Base-by-base conservation (phyloP, 176 grass and related monocot genomes). In the Alloteropsis semialata region DNA sequence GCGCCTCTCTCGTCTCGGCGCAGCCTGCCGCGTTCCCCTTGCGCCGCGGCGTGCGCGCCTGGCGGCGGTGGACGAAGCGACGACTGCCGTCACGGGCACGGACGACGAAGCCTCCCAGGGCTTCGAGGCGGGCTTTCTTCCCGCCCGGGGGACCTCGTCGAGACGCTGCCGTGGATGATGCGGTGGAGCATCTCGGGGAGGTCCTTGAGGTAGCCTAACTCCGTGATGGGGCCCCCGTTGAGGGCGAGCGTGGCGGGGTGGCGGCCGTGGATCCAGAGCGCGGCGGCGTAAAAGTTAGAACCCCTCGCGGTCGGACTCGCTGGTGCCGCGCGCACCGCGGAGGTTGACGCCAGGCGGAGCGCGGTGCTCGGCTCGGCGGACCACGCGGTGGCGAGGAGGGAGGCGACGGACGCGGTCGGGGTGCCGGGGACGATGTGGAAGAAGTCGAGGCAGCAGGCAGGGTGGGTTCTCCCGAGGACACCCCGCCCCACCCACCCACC, bases 191-290 rank as follows among this genome's bases (percentile, higher is more conserved):
- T 60, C 85, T 92, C 82, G 9, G 88, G 87, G 37, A 95, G 57
- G 81, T 92, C 90, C 82, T 95, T 92, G 56, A 95, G 87, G 76
- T 94, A 94, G 37, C 92, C 92, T 36, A 88, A 84, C 22, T 75
- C 27, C 19, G 82, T 82, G 54, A 92, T 9, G 32, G 78, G 66
- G 18, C 49, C 56, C 18, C 79, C 82, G 65, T 92, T 95, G 39
- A 95, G 88, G 27, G 90, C 90, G 65, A 96, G 83, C 69, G 85
- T 92, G 37, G 45, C 56, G 4, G 93, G 93, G 64, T 95, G 93
- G 77, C 75, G 62, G 6, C 10, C 78, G 49, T 92, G 83, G 38
- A 59, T 74, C 80, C 39, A 69, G 39, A 69, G 66, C 22, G 66
- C 66, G 66, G 66, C 44, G 44, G 69, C 45, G 69, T 72, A n/a